A percentile compares a stretch with the other conserved stretches of the same genome.
Evolutionary conservation across 495 filamentous ascomycete species (phyloP).

Genomic region (Podospora pseudocomata): DNA sequence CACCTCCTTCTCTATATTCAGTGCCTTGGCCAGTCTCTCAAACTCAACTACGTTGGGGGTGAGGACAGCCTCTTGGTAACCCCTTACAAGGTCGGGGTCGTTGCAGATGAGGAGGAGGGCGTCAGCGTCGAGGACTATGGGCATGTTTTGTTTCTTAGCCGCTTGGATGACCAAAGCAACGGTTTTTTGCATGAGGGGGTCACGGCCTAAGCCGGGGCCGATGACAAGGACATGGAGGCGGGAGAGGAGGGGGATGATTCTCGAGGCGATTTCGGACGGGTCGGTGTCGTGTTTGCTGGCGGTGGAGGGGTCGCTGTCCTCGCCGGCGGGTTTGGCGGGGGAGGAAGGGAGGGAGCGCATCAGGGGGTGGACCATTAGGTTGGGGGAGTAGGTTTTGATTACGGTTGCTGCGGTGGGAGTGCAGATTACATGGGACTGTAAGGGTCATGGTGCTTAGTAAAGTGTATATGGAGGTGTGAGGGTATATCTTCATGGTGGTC

Average conservation of each 20-base stretch:
- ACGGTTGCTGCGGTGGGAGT: constrained; percentile 82
- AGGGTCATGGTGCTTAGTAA: neutral
- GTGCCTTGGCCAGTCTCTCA: constrained; percentile 66
- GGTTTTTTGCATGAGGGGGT: constrained; percentile 84
- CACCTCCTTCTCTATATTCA: constrained; percentile 52
- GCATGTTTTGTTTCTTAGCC: constrained; percentile 67
- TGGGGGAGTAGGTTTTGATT: constrained; percentile 96
- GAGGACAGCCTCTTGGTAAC: constrained; percentile 79
- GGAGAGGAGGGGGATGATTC: constrained; percentile 74
- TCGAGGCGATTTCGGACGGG: constrained; percentile 55
- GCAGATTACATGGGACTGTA: constrained; percentile 92
- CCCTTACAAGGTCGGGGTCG: constrained; percentile 70
- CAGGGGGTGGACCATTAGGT: constrained; percentile 96
- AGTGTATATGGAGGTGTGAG: neutral
- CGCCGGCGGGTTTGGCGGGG: constrained; percentile 29
- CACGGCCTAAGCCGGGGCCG: constrained; percentile 86
- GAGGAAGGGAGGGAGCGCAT: constrained; percentile 69
- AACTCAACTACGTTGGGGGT: constrained; percentile 97
- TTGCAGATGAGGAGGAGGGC: constrained; percentile 73
- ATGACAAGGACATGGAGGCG: constrained; percentile 92
- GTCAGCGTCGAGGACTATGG: constrained; percentile 90
- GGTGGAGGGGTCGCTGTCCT: neutral
- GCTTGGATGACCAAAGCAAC: constrained; percentile 75
- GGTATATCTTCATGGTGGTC: neutral
- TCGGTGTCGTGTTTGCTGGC: constrained; percentile 42